A percentile compares a stretch with the other conserved stretches of the same genome.
Evolutionary conservation across 352 stramenopile genomes (phyloP).

Genomic region (Globisporangium ultimum): DNA sequence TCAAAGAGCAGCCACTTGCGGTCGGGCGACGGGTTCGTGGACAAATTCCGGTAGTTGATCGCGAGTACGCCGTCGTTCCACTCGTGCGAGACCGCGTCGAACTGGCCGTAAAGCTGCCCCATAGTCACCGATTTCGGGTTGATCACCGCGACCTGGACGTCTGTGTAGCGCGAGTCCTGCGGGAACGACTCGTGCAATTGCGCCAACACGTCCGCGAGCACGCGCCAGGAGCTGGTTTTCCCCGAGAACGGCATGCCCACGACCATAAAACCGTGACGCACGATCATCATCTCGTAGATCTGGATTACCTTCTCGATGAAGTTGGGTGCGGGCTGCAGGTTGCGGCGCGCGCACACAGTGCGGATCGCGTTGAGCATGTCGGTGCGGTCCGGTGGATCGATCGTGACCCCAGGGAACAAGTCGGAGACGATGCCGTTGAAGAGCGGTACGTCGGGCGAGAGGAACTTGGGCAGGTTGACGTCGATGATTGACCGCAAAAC

Average conservation of each 20-base stretch:
- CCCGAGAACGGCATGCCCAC: slow-evolving; percentile 93
- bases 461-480: slow-evolving; percentile 93
- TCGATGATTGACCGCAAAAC: slow-evolving; percentile 92
- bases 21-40: slow-evolving; percentile 67
- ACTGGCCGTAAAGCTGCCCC: slow-evolving; percentile 93
- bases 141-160: slow-evolving; percentile 81
- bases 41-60: slow-evolving; percentile 89
- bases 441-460: slow-evolving; percentile 91
- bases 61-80: slow-evolving; percentile 93
- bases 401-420: slow-evolving; percentile 88
- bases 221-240: slow-evolving; percentile 90
- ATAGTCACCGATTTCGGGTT: slow-evolving; percentile 94
- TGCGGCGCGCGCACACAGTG: slow-evolving; percentile 71
- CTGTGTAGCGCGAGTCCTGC: slow-evolving; percentile 65
- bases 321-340: slow-evolving; percentile 83
- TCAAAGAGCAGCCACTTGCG: slow-evolving; percentile 95
- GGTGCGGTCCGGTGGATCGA: slow-evolving; percentile 85
- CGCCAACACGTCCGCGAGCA: slow-evolving; percentile 88
- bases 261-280: slow-evolving; percentile 95
- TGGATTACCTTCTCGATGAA: slow-evolving; percentile 94
- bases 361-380: slow-evolving; percentile 87
- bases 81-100: slow-evolving; percentile 93
- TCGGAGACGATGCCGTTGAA: slow-evolving; percentile 94
- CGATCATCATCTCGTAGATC: slow-evolving; percentile 97
- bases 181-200: slow-evolving; percentile 68